Base-by-base conservation (phyloP, 305 asterid species). In the Rubia peregrina region DNA sequence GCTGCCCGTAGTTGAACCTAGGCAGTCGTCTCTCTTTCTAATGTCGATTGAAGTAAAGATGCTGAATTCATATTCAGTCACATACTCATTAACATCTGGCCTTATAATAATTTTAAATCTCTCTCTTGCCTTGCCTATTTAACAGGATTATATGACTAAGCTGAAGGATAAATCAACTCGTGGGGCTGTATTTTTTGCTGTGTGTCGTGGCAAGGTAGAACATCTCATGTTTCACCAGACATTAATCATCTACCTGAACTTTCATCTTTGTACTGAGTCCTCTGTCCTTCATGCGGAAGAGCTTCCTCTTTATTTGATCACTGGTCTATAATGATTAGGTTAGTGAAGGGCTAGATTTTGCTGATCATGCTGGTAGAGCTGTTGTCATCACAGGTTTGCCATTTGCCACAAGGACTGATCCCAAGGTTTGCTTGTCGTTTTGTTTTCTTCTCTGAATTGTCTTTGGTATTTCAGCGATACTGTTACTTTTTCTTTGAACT, bases 281-380 rank as follows among this genome's bases (percentile, higher is more conserved):
- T 66, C 43, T 11, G 30, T 44, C 26, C n/a, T 13, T 66, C 16
- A 4, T 9, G 6, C 38, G 33, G 62, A 30, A 9, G 61, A 49
- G 36, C 51, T n/a, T 40, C 55, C 69, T 26, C 21, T 36, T 65
- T 42, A n/a, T 65, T 26, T 56, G 49, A 51, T 38, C 63, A 51
- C 57, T 14, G 41, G 17, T 68, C 22, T n/a, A 74, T 67, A 22
- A 53, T 69, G 38, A 33, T 65, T 78, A 94, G 99, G 99, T 91
- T 75, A 94, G 99, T 80, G 99, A 94, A 87, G 99, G 99, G 77
- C 75, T 94, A 82, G 99, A 94, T 80, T 94, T 94, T 85, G 97
- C 98, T 73, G 99, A 94, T 74, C 90, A 86, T 73, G 97, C 99
- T 76, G 99, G 99, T 77, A 91, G 99, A 80, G 99, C 99, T 72